Percentiles rank a stretch among this genome's conserved stretches.
phyloP scores from a whole-genome alignment of 2,329 filamentous ascomycete genomes.

The Clarireedia monteithiana region DNA sequence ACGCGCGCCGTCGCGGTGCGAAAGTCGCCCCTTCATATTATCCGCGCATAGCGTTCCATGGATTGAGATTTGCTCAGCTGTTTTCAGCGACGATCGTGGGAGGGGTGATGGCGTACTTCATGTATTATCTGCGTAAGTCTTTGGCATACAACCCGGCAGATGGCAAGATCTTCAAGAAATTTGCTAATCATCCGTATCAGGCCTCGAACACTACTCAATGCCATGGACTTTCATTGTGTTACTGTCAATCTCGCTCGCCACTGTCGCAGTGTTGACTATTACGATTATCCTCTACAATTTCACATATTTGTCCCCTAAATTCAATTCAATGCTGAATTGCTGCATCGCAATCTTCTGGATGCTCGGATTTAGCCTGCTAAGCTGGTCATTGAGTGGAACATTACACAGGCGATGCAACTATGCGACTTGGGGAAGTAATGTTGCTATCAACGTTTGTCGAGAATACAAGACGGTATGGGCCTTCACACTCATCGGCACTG shows the following conservation, averaged over 20 bases:
- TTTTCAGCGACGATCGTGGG: constrained; percentile 20
- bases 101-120: constrained; percentile 25
- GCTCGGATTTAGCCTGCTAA: constrained; percentile 22
- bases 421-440: constrained; percentile 17
- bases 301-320: constrained; percentile 24
- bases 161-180: background rate
- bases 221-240: constrained; percentile 28
- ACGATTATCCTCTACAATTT: constrained; percentile 27
- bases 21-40: constrained; percentile 24
- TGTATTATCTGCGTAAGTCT: constrained; percentile 23
- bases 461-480: constrained; percentile 27
- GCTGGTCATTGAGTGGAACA: constrained; percentile 23
- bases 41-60: constrained; percentile 24
- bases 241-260: constrained; percentile 20
- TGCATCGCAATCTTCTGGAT: constrained; percentile 20
- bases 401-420: constrained; percentile 20
- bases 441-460: constrained; percentile 21
- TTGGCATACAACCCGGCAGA: background rate
- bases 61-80: constrained; percentile 20
- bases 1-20: constrained; percentile 3
- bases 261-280: constrained; percentile 16
- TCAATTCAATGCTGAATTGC: constrained; percentile 24
- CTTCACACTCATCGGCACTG: constrained; percentile 23
- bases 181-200: constrained; percentile 3
- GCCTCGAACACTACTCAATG: constrained; percentile 17